Conservation (phyloP, 768 basidiomycete genomes). For the Lyophyllum semitale region DNA sequence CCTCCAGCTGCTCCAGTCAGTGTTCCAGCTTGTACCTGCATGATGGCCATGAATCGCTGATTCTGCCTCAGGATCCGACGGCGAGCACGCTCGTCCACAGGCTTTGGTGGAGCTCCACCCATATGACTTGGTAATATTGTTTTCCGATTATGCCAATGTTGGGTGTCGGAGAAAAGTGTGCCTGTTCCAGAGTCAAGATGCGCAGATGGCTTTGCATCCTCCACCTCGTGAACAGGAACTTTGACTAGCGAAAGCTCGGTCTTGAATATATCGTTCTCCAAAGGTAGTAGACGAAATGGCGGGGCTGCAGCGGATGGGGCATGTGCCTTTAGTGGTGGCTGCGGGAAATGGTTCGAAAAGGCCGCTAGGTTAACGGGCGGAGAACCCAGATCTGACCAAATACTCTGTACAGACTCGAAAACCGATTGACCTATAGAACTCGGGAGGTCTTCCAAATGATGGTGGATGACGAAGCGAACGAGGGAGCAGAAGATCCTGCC, state of each 20-base stretch:
- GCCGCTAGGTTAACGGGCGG: background rate
- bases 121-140: conserved; percentile 55
- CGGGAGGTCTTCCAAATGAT: conserved; percentile 27
- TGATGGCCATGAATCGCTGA: conserved; percentile 58
- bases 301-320: background rate
- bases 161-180: conserved; percentile 47
- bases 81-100: conserved; percentile 35
- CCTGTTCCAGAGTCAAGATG: conserved; percentile 41
- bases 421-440: conserved; percentile 23
- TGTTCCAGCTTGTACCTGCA: conserved; percentile 63
- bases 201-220: conserved; percentile 12
- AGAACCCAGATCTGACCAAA: conserved; percentile 22
- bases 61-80: conserved; percentile 38
- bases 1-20: conserved; percentile 64
- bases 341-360: background rate
- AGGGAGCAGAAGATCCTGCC: conserved; percentile 51
- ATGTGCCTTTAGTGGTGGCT: background rate
- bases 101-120: conserved; percentile 43
- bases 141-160: conserved; percentile 61
- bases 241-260: conserved; percentile 22
- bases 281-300: conserved; percentile 34
- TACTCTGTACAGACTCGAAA: conserved; percentile 15
- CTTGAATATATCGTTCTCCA: conserved; percentile 36
- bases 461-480: conserved; percentile 34
- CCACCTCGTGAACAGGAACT: conserved; percentile 15